phyloP scores from a whole-genome alignment of 352 stramenopile genomes.

The Pythium scleroteichum region DNA sequence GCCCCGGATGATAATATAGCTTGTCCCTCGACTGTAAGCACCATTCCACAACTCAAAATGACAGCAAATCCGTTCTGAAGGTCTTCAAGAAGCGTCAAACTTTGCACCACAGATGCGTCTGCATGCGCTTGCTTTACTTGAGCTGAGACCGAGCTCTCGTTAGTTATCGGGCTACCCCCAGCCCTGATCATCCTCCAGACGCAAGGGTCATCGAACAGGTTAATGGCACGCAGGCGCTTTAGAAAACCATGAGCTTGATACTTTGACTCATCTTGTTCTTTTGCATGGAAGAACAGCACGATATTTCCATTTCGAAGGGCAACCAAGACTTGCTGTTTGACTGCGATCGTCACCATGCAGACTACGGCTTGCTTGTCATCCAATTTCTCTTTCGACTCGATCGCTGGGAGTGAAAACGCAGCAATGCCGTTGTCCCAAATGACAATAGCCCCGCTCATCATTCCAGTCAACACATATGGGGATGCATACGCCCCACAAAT shows the following conservation, averaged over 20 bases:
- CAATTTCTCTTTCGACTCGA: conserved; percentile 13
- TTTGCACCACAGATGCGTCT: conserved; percentile 6
- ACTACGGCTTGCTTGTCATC: conserved; percentile 22
- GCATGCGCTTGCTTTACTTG: conserved; percentile 17
- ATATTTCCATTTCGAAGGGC: conserved; percentile 38
- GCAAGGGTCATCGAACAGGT: conserved; percentile 18
- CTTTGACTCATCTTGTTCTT: conserved; percentile 13
- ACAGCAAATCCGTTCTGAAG: conserved; percentile 23
- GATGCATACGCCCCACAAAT: conserved; percentile 41
- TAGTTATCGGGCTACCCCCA: neutral
- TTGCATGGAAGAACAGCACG: conserved; percentile 13
- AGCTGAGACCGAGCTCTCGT: neutral
- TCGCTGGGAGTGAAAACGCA: conserved; percentile 35
- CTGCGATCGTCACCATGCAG: conserved; percentile 36
- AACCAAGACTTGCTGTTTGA: conserved; percentile 44
- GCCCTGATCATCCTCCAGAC: conserved; percentile 19
- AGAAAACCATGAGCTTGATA: conserved; percentile 27
- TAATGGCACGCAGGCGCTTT: conserved; percentile 4
- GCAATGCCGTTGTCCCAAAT: conserved; percentile 61
- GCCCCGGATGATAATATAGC: neutral
- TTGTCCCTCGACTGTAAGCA: conserved; percentile 21
- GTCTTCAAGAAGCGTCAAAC: conserved; percentile 24
- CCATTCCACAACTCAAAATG: conserved; percentile 14
- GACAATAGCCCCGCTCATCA: conserved; percentile 45
- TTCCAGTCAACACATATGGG: conserved; percentile 60